Conservation (phyloP, 139 green algal genomes). For the Asterochloris erici region DNA sequence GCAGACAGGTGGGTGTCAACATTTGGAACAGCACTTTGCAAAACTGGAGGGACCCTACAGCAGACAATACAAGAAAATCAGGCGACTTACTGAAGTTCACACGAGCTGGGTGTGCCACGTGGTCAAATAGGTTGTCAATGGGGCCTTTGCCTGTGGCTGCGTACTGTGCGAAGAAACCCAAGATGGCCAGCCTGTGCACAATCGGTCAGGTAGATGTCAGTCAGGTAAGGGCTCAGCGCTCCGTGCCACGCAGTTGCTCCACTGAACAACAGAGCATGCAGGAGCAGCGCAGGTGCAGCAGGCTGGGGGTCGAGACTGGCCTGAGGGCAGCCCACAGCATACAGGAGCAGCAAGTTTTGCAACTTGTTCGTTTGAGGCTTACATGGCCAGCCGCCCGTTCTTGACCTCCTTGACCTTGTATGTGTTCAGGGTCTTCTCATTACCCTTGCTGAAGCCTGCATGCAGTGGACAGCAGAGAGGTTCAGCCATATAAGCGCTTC, state of each 20-base stretch:
- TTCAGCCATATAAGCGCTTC: slow-evolving; percentile 50
- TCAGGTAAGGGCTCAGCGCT: neutral
- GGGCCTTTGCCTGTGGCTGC: slow-evolving; percentile 51
- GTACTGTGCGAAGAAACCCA: slow-evolving; percentile 85
- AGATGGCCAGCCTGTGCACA: slow-evolving; percentile 32
- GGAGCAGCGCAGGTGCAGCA: neutral
- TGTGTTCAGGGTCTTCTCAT: slow-evolving; percentile 50
- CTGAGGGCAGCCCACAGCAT: neutral
- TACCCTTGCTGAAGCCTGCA: slow-evolving; percentile 60
- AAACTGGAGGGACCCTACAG: too few species aligned
- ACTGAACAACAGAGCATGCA: neutral
- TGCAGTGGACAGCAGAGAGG: slow-evolving; percentile 63
- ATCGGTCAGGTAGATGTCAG: slow-evolving; percentile 15
- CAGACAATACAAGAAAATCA: neutral
- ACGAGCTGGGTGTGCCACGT: slow-evolving; percentile 59
- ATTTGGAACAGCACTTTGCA: too few species aligned
- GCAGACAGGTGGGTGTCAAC: too few species aligned
- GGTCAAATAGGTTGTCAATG: slow-evolving; percentile 54
- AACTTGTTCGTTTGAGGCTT: neutral
- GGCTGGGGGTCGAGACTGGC: neutral
- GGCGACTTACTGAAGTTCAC: slow-evolving; percentile 41
- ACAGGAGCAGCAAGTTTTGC: neutral
- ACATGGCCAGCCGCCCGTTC: slow-evolving; percentile 88
- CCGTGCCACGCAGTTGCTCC: too few species aligned
- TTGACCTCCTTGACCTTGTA: slow-evolving; percentile 88